Percentiles rank a stretch among this genome's conserved stretches.
These are phyloP conservation scores for Stagonosporopsis cucurbitacearum DNA, from an alignment of 2,329 filamentous ascomycete species.

Conservation along the genomic window DNA sequence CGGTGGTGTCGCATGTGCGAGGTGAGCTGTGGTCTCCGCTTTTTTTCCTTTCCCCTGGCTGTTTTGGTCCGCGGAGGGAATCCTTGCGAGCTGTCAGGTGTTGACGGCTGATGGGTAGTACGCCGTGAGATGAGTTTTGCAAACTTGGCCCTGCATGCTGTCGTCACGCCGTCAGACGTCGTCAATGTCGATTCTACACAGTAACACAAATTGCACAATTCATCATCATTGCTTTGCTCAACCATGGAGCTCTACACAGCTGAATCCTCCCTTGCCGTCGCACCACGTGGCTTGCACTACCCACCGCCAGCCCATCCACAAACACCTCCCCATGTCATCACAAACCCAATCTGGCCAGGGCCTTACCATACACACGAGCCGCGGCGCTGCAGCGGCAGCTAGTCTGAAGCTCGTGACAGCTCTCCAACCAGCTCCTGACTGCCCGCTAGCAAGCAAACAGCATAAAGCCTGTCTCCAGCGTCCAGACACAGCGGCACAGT, in stretches of 20 bases:
- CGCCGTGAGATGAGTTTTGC: background rate
- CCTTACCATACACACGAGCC: background rate
- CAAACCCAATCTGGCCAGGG: background rate
- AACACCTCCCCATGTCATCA: background rate
- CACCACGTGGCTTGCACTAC: slow-evolving; percentile 14
- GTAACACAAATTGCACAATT: no score
- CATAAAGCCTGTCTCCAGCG: no score
- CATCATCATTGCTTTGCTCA: no score
- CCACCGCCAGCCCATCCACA: background rate
- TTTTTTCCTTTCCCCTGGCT: slow-evolving; percentile 15
- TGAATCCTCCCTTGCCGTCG: slow-evolving; percentile 2
- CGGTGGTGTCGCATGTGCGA: slow-evolving; percentile 18
- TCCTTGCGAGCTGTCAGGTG: no score
- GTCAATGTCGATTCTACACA: background rate
- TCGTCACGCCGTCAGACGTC: background rate
- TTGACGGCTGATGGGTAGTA: no score
- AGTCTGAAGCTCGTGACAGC: slow-evolving; percentile 3
- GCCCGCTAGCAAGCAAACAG: no score
- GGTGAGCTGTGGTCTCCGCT: slow-evolving; percentile 9
- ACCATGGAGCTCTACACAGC: background rate
- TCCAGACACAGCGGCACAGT: background rate
- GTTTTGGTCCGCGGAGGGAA: background rate
- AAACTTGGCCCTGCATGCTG: slow-evolving; percentile 9
- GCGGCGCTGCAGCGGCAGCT: slow-evolving; percentile 1
- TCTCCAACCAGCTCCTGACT: background rate